A percentile compares a stretch with the other conserved stretches of the same genome.
These are phyloP conservation scores for Termitomyces sp. DNA, from an alignment of 768 basidiomycete species.

Conservation along the genomic window DNA sequence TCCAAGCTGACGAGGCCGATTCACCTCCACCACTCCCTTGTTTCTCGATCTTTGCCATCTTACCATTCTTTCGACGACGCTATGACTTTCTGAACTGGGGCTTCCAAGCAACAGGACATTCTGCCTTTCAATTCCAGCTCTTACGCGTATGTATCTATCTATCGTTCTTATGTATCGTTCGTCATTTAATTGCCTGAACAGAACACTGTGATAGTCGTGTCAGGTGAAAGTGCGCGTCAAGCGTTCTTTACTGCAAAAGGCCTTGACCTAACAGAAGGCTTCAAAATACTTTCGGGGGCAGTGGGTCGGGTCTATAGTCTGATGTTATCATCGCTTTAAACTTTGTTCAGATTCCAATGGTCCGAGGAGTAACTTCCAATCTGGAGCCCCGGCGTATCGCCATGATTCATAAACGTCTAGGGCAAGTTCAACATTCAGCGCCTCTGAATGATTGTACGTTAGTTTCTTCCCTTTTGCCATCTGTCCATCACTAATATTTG, in stretches of 20 bases:
- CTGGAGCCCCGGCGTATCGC: slow-evolving; percentile 59
- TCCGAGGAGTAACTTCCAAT: slow-evolving; percentile 71
- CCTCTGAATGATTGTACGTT: slow-evolving; percentile 58
- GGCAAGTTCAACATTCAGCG: slow-evolving; percentile 58
- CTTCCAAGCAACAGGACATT: slow-evolving; percentile 63
- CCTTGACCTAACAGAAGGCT: slow-evolving; percentile 76
- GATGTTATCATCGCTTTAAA: slow-evolving; percentile 18
- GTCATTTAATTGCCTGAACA: slow-evolving; percentile 21
- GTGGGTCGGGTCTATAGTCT: slow-evolving; percentile 40
- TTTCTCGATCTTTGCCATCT: slow-evolving; percentile 52
- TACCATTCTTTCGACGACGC: slow-evolving; percentile 65
- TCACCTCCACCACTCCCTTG: slow-evolving; percentile 58
- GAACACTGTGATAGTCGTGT: slow-evolving; percentile 75
- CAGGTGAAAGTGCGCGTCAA: slow-evolving; percentile 66
- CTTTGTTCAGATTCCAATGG: slow-evolving; percentile 61
- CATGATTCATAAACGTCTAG: slow-evolving; percentile 70
- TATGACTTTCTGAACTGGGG: slow-evolving; percentile 75
- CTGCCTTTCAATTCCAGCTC: slow-evolving; percentile 67
- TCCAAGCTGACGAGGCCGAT: slow-evolving; percentile 47
- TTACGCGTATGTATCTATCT: slow-evolving; percentile 47
- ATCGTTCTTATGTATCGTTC: background rate
- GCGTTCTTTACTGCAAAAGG: slow-evolving; percentile 68
- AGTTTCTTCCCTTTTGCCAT: slow-evolving; percentile 8
- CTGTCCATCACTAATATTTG: slow-evolving; percentile 11
- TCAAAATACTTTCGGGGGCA: slow-evolving; percentile 75